Evolutionary conservation across 75 land plant genomes (phyloP).

Genomic region (Cryptomeria japonica): DNA sequence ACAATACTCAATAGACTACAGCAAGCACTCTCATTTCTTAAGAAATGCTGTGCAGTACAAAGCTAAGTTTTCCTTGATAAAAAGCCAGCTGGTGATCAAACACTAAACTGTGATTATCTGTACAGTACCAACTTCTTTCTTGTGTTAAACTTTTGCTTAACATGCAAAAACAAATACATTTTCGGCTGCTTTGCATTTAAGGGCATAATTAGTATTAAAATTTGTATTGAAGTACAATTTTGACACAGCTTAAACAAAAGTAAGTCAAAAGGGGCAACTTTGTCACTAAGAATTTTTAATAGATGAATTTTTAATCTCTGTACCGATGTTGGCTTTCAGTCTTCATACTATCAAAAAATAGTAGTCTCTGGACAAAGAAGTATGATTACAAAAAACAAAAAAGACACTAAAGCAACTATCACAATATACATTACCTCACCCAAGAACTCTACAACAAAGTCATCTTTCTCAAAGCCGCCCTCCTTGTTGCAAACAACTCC

Average conservation of each 20-base stretch:
- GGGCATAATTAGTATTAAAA: not conserved
- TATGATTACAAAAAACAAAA: slow-evolving; percentile 9
- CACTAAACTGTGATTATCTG: not conserved
- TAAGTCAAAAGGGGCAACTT: not conserved
- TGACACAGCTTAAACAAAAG: not conserved
- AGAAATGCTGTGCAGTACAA: not conserved
- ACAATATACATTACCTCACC: slow-evolving; percentile 76
- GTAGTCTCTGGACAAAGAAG: not conserved
- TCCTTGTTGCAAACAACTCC: slow-evolving; percentile 98
- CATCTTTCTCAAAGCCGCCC: slow-evolving; percentile 82
- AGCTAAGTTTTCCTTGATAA: not conserved
- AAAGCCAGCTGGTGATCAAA: not conserved
- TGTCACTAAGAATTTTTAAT: not conserved
- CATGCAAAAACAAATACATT: not conserved
- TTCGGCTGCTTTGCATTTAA: not conserved
- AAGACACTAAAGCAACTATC: not conserved
- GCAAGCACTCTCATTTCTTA: not conserved
- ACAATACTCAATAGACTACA: not conserved
- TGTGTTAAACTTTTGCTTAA: not conserved
- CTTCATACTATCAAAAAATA: not conserved
- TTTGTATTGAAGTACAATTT: not conserved
- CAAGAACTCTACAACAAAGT: slow-evolving; percentile 98
- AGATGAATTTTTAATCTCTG: not conserved
- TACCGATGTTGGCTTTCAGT: not conserved
- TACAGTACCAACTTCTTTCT: not conserved